These are phyloP conservation scores for Suhomyces xylopsoci DNA, from an alignment of 805 yeast species.

Conservation along the genomic window DNA sequence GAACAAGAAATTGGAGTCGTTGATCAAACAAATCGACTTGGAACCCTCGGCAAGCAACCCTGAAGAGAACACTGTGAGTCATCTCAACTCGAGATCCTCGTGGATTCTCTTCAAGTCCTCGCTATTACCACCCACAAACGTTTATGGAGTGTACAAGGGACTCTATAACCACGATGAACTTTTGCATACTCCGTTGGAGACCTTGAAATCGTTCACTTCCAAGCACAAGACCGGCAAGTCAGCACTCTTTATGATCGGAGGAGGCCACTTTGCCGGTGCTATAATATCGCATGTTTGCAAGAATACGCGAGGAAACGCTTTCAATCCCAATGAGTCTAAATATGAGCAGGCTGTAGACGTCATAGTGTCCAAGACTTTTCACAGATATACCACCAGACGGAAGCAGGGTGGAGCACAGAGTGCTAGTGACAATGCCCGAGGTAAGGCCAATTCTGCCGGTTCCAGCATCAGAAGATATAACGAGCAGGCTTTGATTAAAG, in stretches of 20 bases:
- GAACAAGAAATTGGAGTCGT: conserved; percentile 16
- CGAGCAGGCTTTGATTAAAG: conserved; percentile 77
- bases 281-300: conserved; percentile 70
- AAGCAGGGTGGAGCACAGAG: conserved; percentile 98
- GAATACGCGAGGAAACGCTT: conserved; percentile 54
- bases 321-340: conserved; percentile 44
- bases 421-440: conserved; percentile 86
- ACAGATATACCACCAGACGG: conserved; percentile 91
- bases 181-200: conserved; percentile 47
- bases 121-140: conserved; percentile 41
- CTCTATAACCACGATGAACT: conserved; percentile 44
- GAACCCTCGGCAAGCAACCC: background rate
- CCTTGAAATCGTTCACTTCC: conserved; percentile 38
- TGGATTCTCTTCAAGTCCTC: conserved; percentile 55
- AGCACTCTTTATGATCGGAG: conserved; percentile 90
- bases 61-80: conserved; percentile 42
- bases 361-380: conserved; percentile 79
- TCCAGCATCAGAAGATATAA: conserved; percentile 84
- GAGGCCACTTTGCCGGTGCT: conserved; percentile 98
- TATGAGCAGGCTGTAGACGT: conserved; percentile 63
- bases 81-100: conserved; percentile 69
- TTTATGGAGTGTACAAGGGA: conserved; percentile 67
- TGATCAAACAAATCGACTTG: conserved; percentile 21
- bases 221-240: conserved; percentile 42
- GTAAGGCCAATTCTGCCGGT: conserved; percentile 96